phyloP scores from a whole-genome alignment of 371 early-diverging fungal species.

The Mycotypha africana region DNA sequence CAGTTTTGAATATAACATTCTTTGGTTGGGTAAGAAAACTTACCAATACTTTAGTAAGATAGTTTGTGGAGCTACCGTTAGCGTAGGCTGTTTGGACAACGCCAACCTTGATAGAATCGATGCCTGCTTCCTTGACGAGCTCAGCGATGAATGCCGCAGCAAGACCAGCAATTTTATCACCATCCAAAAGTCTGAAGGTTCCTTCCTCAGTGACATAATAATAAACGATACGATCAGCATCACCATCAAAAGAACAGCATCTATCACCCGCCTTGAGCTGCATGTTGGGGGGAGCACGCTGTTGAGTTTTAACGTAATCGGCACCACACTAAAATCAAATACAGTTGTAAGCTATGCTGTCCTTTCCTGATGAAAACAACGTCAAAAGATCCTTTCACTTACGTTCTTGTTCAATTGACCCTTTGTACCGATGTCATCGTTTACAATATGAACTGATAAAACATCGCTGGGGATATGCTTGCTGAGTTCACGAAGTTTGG shows the following conservation, averaged over 20 bases:
- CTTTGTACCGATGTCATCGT: conserved; percentile 61
- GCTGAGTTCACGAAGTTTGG: conserved; percentile 75
- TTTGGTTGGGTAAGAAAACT: conserved; percentile 14
- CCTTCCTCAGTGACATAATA: conserved; percentile 75
- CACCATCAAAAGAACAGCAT: conserved; percentile 96
- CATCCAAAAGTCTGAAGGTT: conserved; percentile 89
- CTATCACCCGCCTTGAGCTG: conserved; percentile 61
- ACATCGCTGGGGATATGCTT: conserved; percentile 60
- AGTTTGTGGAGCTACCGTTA: conserved; percentile 94
- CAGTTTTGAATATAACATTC: neutral
- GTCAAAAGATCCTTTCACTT: conserved; percentile 20
- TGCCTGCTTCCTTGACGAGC: conserved; percentile 71
- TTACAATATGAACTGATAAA: conserved; percentile 61
- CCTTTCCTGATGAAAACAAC: no score
- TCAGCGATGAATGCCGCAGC: conserved; percentile 91
- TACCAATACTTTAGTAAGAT: conserved; percentile 81
- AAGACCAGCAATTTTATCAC: conserved; percentile 96
- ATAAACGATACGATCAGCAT: conserved; percentile 98
- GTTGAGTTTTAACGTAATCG: conserved; percentile 93
- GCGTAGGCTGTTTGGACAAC: conserved; percentile 99
- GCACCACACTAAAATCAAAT: conserved; percentile 94
- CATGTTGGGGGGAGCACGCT: conserved; percentile 74
- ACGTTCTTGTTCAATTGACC: conserved; percentile 84
- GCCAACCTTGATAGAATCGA: conserved; percentile 81
- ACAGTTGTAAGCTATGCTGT: no score